phyloP scores from a whole-genome alignment of 2,329 filamentous ascomycete genomes.

The Fusarium paranaense region DNA sequence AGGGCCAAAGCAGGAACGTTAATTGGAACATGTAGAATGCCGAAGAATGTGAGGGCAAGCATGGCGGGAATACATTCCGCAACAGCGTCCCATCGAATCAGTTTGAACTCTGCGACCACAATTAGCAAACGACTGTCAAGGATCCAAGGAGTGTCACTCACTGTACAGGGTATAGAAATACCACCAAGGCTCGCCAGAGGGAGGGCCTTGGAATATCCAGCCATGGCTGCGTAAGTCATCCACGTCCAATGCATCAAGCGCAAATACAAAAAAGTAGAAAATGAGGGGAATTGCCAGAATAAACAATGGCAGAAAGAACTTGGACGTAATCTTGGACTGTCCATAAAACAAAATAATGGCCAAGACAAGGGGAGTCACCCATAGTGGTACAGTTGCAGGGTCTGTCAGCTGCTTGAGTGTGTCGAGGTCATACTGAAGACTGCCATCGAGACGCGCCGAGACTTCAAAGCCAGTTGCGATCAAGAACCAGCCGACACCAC shows the following conservation, averaged over 20 bases:
- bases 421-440: constrained; percentile 81
- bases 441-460: constrained; percentile 87
- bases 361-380: constrained; percentile 82
- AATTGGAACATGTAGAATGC: constrained; percentile 95
- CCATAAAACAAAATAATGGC: constrained; percentile 81
- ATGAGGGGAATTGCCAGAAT: constrained; percentile 82
- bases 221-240: constrained; percentile 76
- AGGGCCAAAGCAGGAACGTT: constrained; percentile 95
- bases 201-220: constrained; percentile 93
- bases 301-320: constrained; percentile 87
- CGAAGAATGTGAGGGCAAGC: constrained; percentile 97
- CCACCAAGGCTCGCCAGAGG: constrained; percentile 91
- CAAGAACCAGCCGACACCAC: constrained; percentile 95
- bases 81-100: constrained; percentile 86
- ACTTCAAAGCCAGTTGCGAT: constrained; percentile 93
- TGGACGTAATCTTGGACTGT: constrained; percentile 81
- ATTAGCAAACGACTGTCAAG: constrained; percentile 18
- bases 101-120: constrained; percentile 73
- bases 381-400: constrained; percentile 81
- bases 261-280: constrained; percentile 83
- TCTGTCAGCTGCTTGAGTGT: constrained; percentile 82
- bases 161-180: constrained; percentile 97
- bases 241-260: constrained; percentile 75
- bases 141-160: constrained; percentile 57
- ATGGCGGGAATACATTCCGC: constrained; percentile 90